These are phyloP conservation scores for Mortierella sp. DNA, from an alignment of 371 early-diverging fungal species.

Conservation along the genomic window DNA sequence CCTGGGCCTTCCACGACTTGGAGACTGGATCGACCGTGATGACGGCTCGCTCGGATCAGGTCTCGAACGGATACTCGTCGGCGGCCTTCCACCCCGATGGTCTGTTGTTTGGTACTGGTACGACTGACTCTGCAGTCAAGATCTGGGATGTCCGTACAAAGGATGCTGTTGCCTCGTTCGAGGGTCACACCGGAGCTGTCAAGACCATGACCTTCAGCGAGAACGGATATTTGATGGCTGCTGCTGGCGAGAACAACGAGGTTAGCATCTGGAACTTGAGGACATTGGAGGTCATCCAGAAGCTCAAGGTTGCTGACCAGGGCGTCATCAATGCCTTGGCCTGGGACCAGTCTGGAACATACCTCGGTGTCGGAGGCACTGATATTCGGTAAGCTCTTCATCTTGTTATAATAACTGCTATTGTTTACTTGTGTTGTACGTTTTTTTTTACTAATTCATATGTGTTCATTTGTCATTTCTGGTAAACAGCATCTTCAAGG, in stretches of 20 bases:
- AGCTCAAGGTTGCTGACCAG: slow-evolving; percentile 73
- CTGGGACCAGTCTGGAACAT: slow-evolving; percentile 90
- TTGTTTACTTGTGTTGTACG: neutral
- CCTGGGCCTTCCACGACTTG: slow-evolving; percentile 88
- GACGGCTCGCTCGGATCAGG: slow-evolving; percentile 57
- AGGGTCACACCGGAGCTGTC: slow-evolving; percentile 78
- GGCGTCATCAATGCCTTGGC: slow-evolving; percentile 71
- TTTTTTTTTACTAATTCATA: neutral
- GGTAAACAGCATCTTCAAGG: slow-evolving; percentile 69
- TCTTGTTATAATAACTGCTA: neutral
- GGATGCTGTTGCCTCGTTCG: slow-evolving; percentile 79
- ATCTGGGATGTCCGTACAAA: slow-evolving; percentile 91
- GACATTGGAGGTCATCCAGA: slow-evolving; percentile 82
- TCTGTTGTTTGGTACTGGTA: slow-evolving; percentile 87
- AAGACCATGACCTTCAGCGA: slow-evolving; percentile 88
- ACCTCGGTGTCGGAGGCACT: slow-evolving; percentile 82
- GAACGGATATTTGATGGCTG: slow-evolving; percentile 92
- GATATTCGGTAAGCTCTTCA: slow-evolving; percentile 64
- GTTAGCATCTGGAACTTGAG: slow-evolving; percentile 95
- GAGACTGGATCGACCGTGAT: slow-evolving; percentile 74
- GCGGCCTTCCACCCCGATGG: slow-evolving; percentile 95
- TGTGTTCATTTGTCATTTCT: neutral
- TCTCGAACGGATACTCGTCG: slow-evolving; percentile 70
- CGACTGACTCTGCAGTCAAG: slow-evolving; percentile 75
- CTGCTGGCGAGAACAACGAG: slow-evolving; percentile 76